Conservation (phyloP, 2,329 filamentous ascomycete genomes). For the Aurifilum marmelostoma region DNA sequence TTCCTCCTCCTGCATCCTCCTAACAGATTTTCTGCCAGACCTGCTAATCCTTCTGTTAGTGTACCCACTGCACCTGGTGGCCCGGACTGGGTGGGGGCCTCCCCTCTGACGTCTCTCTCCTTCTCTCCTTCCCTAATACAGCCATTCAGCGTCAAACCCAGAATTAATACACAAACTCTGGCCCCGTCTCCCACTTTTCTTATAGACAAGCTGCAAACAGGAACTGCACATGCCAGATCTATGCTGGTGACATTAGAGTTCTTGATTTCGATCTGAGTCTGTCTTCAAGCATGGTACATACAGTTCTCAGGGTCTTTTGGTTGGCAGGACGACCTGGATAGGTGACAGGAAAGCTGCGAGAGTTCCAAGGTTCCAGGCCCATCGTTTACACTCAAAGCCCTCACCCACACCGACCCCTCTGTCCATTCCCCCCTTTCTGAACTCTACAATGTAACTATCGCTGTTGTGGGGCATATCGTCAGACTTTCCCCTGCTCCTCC, state of each 20-base stretch:
- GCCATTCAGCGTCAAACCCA: background rate
- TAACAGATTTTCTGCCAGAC: background rate
- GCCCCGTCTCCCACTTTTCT: background rate
- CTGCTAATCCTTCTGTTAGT: background rate
- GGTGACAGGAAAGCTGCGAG: background rate
- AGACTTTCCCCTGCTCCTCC: background rate
- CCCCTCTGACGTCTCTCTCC: background rate
- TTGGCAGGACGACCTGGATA: background rate
- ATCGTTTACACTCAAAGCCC: background rate
- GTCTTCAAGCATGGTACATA: background rate
- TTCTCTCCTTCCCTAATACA: background rate
- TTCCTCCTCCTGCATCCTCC: background rate
- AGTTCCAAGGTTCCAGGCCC: background rate
- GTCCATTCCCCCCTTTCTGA: background rate
- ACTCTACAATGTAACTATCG: background rate
- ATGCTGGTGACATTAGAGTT: conserved; percentile 1
- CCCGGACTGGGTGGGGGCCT: background rate
- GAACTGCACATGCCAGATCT: background rate
- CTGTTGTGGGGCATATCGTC: background rate
- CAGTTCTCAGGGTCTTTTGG: background rate
- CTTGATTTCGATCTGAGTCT: background rate
- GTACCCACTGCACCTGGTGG: background rate
- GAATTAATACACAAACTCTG: background rate
- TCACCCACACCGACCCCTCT: background rate
- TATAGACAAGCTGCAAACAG: background rate